Base-by-base conservation (phyloP, 129 eudicot genomes). In the Centrapalus pauciflorus region DNA sequence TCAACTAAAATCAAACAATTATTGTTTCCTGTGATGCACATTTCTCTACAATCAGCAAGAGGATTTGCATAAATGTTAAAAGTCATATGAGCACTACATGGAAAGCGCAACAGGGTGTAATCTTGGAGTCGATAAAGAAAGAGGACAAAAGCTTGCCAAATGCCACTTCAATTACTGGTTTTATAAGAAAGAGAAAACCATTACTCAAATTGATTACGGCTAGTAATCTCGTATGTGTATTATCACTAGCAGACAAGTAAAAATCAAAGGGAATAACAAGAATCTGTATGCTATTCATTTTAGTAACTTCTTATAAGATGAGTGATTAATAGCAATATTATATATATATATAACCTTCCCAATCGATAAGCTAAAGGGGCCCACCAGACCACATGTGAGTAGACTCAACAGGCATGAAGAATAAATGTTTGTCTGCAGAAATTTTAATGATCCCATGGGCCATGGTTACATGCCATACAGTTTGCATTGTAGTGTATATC, bases 11-110 rank as follows among this genome's bases (percentile, higher is more conserved):
- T 57, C 34, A 57, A 28, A 21, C 21, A 25, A 26, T 10, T 25
- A 19, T 23, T n/a, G 52, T 23, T 45, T 14, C 17, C 14, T 45
- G n/a, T 26, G 25, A 38, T 37, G 26, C 55, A 38, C 4, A 9
- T 55, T 55, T 9, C 41, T 55, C 72, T 32, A 50, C 32, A 69
- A 26, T 55, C 55, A 68, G 38, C 52, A 45, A 45, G 23, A 23
- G 7, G 52, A 23, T 0, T 45, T 45, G 7, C 24, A 16, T n/a
- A 45, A 45, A 16, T 16, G 17, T 45, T 45, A 23, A 16, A 38
- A 45, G 52, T 5, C 0, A 8, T 45, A 45, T 45, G 24, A 45
- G 24, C 52, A 45, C 17, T 16, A 45, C 52, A 45, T 16, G 23
- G 52, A 14, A 14, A 16, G 16, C 21, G 16, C 20, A 23, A 11